Percentiles rank a stretch among this genome's conserved stretches.
phyloP scores from a whole-genome alignment of 2,329 filamentous ascomycete species.

The Hymenoscyphus fraxineus region DNA sequence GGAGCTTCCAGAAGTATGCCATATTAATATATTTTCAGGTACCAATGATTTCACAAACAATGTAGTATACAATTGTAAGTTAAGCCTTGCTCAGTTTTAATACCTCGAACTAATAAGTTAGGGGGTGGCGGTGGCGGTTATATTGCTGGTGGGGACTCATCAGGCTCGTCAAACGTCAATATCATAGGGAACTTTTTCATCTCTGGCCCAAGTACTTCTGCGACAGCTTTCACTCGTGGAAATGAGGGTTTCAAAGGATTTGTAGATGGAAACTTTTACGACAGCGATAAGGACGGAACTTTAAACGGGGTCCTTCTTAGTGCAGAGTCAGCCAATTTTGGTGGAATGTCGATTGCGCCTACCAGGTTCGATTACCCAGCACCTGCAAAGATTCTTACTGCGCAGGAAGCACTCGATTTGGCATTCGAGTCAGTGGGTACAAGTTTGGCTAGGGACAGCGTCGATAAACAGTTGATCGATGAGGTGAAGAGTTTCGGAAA shows the following conservation, averaged over 20 bases:
- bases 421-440: background rate
- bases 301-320: background rate
- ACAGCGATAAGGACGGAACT: background rate
- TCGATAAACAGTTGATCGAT: background rate
- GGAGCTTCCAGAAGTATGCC: slow-evolving; percentile 21
- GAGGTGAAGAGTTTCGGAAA: background rate
- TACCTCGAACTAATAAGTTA: slow-evolving; percentile 31
- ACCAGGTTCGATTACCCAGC: slow-evolving; percentile 6
- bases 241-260: background rate
- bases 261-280: background rate
- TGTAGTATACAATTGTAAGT: background rate
- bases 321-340: slow-evolving; percentile 2
- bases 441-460: background rate
- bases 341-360: background rate
- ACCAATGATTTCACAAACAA: background rate
- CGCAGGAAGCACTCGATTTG: background rate
- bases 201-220: slow-evolving; percentile 45
- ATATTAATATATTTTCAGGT: background rate
- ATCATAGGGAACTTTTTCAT: slow-evolving; percentile 57
- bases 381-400: background rate
- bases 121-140: slow-evolving; percentile 9
- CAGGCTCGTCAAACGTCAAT: slow-evolving; percentile 45
- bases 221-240: slow-evolving; percentile 4
- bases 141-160: slow-evolving; percentile 44
- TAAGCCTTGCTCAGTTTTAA: slow-evolving; percentile 32